A percentile compares a stretch with the other conserved stretches of the same genome.
These are phyloP conservation scores for Aciculosporium take DNA, from an alignment of 2,329 filamentous ascomycete genomes.

Conservation along the genomic window DNA sequence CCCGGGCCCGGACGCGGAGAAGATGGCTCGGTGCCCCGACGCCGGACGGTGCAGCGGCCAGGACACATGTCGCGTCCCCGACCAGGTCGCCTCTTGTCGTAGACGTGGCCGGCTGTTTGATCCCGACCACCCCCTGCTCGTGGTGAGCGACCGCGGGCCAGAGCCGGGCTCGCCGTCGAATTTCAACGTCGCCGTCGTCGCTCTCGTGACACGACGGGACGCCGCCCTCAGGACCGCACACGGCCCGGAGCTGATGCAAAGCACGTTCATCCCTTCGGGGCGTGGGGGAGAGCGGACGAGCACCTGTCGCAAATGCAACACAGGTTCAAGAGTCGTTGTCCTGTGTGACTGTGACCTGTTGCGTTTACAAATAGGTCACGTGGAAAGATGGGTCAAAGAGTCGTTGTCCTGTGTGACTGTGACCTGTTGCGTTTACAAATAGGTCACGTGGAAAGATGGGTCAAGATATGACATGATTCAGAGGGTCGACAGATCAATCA, in stretches of 20 bases:
- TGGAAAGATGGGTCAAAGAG: too few relatives aligned
- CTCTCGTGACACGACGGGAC: conserved; percentile 11
- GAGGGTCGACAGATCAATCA: too few relatives aligned
- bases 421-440: too few relatives aligned
- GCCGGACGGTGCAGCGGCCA: neutral
- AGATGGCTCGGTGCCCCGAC: conserved; percentile 19
- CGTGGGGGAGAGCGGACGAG: neutral
- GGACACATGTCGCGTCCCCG: neutral
- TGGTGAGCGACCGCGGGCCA: conserved; percentile 7
- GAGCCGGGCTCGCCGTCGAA: neutral
- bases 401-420: too few relatives aligned
- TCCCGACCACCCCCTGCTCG: neutral
- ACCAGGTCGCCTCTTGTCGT: conserved; percentile 1
- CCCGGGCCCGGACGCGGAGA: conserved; percentile 17
- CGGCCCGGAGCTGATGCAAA: conserved; percentile 13
- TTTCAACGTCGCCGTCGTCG: neutral
- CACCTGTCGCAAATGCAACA: neutral
- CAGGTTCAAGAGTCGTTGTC: neutral
- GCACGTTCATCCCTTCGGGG: conserved; percentile 8
- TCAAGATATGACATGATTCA: too few relatives aligned
- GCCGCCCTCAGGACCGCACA: conserved; percentile 17
- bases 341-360: too few relatives aligned
- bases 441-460: too few relatives aligned
- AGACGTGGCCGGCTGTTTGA: neutral
- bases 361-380: too few relatives aligned